Evolutionary conservation across 106 monocot genomes (phyloP).

Genomic region (Dendrobium nobile): DNA sequence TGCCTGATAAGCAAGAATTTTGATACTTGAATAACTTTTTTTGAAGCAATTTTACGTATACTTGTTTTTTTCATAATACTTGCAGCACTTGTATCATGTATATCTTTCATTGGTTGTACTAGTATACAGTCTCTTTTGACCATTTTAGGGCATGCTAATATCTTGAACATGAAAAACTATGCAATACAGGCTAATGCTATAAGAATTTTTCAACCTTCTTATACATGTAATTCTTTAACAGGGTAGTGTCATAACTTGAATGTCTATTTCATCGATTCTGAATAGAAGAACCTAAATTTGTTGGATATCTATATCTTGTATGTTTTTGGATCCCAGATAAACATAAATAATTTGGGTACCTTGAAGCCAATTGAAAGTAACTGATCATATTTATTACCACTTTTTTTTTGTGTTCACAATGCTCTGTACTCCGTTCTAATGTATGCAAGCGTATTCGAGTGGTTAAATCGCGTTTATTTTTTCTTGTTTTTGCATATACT

Average conservation of each 20-base stretch:
- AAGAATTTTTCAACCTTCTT: too few species aligned
- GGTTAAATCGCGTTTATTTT: not conserved
- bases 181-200: too few species aligned
- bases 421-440: not conserved
- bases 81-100: too few species aligned
- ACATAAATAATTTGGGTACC: not conserved
- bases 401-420: not conserved
- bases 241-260: not conserved
- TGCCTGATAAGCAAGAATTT: too few species aligned
- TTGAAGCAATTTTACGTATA: too few species aligned
- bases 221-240: too few species aligned
- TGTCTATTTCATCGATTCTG: not conserved
- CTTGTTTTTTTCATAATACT: too few species aligned
- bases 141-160: too few species aligned
- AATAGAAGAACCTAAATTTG: not conserved
- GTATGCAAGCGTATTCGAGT: not conserved
- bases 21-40: too few species aligned
- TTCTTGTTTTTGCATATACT: not conserved
- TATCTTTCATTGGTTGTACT: too few species aligned
- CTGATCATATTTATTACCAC: not conserved
- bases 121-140: too few species aligned
- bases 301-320: not conserved
- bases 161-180: too few species aligned
- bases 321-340: not conserved
- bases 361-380: not conserved